These are phyloP conservation scores for Blastobotrys serpentis DNA, from an alignment of 1,139 yeast species.

Conservation along the genomic window DNA sequence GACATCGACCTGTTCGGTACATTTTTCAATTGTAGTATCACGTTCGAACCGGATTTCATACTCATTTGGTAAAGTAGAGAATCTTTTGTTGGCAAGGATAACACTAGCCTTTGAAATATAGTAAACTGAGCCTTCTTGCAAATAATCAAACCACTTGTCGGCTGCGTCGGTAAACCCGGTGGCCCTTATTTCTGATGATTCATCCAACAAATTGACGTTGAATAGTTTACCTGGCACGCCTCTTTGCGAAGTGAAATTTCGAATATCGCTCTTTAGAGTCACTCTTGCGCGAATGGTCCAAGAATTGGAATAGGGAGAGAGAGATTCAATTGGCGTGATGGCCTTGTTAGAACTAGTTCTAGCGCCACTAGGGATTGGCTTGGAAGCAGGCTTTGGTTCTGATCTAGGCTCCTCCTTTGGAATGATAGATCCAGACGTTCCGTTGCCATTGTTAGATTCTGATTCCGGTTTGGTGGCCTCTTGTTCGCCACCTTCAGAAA, in stretches of 20 bases:
- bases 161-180: constrained; percentile 91
- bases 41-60: constrained; percentile 83
- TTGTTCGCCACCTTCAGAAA: not conserved
- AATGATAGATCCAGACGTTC: constrained; percentile 7
- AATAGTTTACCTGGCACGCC: constrained; percentile 84
- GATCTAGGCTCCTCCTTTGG: constrained; percentile 5
- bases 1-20: constrained; percentile 57
- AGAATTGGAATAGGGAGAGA: constrained; percentile 85
- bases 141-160: constrained; percentile 66
- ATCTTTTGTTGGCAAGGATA: constrained; percentile 81
- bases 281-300: constrained; percentile 96
- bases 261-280: constrained; percentile 80
- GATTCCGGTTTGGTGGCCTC: not conserved
- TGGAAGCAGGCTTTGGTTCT: constrained; percentile 12
- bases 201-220: constrained; percentile 84
- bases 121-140: constrained; percentile 89
- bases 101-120: constrained; percentile 80
- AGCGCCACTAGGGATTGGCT: not conserved
- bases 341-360: constrained; percentile 7
- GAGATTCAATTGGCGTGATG: constrained; percentile 74
- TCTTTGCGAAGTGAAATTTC: constrained; percentile 81
- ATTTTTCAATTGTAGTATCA: constrained; percentile 72
- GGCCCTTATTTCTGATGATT: constrained; percentile 94
- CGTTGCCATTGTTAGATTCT: not conserved
- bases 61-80: constrained; percentile 80